phyloP scores from a whole-genome alignment of 441 rosid species.

The Erodium chrysanthum region DNA sequence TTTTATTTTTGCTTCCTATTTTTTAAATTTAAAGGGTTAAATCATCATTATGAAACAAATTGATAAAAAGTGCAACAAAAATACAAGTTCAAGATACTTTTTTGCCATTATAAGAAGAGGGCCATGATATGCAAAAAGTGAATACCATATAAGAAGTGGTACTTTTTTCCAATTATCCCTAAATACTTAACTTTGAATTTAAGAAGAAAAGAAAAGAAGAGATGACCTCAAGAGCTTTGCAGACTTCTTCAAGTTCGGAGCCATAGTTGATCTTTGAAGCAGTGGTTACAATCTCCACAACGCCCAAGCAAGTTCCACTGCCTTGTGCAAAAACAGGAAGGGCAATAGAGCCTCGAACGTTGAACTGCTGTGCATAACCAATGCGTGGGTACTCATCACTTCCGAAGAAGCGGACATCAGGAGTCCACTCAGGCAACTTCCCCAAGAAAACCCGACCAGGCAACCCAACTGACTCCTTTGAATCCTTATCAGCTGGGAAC shows the following conservation, averaged over 20 bases:
- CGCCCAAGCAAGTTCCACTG: constrained; percentile 68
- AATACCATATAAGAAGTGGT: no score
- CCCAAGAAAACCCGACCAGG: constrained; percentile 63
- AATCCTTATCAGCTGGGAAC: constrained; percentile 50
- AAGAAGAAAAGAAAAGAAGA: no score
- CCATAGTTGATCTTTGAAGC: constrained; percentile 48
- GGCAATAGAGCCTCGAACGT: constrained; percentile 56
- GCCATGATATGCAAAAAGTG: no score
- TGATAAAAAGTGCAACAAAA: no score
- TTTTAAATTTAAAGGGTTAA: no score
- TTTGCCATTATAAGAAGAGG: no score
- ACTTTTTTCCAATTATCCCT: no score
- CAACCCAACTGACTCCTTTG: constrained; percentile 45
- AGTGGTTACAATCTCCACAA: constrained; percentile 78
- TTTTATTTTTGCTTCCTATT: no score
- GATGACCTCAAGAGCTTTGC: constrained; percentile 87
- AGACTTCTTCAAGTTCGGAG: constrained; percentile 55
- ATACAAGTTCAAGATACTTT: no score
- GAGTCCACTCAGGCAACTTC: constrained; percentile 76
- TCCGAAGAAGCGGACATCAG: constrained; percentile 67
- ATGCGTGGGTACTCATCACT: constrained; percentile 56
- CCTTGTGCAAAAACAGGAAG: constrained; percentile 52
- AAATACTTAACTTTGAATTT: no score
- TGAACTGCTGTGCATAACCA: constrained; percentile 37
- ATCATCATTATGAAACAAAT: no score